phyloP scores from a whole-genome alignment of 257 asterid species.

The Euphrasia confusa region DNA sequence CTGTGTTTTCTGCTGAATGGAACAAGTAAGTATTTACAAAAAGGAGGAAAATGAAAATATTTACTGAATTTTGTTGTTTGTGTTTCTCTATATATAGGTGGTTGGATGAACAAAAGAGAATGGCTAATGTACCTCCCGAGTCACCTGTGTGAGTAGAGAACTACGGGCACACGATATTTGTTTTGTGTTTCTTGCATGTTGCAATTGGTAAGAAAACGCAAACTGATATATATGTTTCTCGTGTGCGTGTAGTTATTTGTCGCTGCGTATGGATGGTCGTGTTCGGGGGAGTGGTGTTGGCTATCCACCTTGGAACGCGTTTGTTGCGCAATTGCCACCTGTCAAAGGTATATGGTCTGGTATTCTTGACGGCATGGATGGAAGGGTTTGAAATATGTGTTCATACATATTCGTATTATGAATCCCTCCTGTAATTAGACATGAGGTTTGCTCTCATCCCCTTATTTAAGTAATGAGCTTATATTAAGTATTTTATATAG shows the following conservation, averaged over 20 bases:
- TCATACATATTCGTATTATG: background rate
- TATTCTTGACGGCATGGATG: slow-evolving; percentile 95
- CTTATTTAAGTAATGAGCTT: no score
- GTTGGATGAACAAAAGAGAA: slow-evolving; percentile 85
- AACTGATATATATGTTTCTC: slow-evolving; percentile 2
- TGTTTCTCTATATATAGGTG: background rate
- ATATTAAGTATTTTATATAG: no score
- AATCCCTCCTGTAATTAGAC: no score
- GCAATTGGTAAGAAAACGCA: background rate
- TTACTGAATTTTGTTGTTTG: background rate
- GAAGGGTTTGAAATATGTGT: slow-evolving; percentile 48
- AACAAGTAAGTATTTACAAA: slow-evolving; percentile 49
- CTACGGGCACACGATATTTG: background rate
- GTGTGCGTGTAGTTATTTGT: slow-evolving; percentile 55
- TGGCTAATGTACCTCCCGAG: slow-evolving; percentile 74
- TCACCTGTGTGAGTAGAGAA: slow-evolving; percentile 78
- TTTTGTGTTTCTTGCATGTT: background rate
- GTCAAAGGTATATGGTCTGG: slow-evolving; percentile 91
- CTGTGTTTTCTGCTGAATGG: slow-evolving; percentile 65
- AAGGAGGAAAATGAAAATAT: background rate
- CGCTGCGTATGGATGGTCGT: slow-evolving; percentile 92
- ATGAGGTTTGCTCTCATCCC: background rate
- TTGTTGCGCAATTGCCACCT: slow-evolving; percentile 75
- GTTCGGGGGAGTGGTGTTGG: slow-evolving; percentile 98
- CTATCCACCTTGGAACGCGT: slow-evolving; percentile 97